Evolutionary conservation across 192 early-diverging fungal species (phyloP).

Genomic region (Chytriomyces sp.): DNA sequence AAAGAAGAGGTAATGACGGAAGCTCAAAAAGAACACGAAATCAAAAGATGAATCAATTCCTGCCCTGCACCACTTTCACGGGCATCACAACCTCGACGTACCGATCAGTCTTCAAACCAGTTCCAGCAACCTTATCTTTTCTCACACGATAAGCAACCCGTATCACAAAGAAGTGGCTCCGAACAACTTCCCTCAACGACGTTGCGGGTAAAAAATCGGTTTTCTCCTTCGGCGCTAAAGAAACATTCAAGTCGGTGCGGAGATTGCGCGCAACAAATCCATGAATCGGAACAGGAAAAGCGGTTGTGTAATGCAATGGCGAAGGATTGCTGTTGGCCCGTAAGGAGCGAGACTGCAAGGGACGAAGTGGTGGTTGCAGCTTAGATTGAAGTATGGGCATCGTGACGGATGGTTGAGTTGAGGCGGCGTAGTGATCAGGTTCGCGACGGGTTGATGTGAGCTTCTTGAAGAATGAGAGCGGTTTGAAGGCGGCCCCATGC

Average conservation of each 20-base stretch:
- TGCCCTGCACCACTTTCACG: not conserved
- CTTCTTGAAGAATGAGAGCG: not conserved
- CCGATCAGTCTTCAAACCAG: not conserved
- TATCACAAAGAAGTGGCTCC: conserved; percentile 11
- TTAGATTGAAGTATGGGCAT: not conserved
- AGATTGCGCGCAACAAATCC: not conserved
- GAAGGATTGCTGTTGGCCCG: not conserved
- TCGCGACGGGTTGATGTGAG: not conserved
- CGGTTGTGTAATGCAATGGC: not conserved
- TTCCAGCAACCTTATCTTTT: conserved; percentile 8
- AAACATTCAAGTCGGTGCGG: not conserved
- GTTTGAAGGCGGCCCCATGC: not conserved
- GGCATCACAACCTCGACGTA: conserved; percentile 19
- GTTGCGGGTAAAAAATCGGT: not conserved
- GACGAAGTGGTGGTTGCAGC: not conserved
- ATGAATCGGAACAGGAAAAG: not conserved
- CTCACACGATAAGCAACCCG: conserved; percentile 14
- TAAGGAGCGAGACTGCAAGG: not conserved
- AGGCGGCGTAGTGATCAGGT: not conserved
- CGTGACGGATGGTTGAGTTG: not conserved
- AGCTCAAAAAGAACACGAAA: too few relatives aligned
- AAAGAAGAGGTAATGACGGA: too few relatives aligned
- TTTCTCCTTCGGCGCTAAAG: not conserved
- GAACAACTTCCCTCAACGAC: conserved; percentile 12
- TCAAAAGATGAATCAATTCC: too few relatives aligned